Conservation (phyloP, 345 rosid genomes). For the Reutealis trisperma region DNA sequence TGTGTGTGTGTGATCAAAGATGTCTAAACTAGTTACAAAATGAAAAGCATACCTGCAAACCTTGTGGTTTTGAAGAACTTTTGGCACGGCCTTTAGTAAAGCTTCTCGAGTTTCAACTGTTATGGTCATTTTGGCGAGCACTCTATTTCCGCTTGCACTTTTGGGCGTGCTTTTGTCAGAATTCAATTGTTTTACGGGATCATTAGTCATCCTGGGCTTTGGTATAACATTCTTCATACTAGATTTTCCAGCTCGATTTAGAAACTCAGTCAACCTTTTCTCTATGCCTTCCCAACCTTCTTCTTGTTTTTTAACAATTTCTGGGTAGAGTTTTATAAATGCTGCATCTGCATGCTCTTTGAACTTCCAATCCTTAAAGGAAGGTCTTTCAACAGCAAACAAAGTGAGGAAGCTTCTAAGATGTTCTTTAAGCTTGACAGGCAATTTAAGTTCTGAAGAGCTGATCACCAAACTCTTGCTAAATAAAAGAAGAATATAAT, state of each 20-base stretch:
- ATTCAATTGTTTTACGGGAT: slow-evolving; percentile 37
- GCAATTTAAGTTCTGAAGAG: slow-evolving; percentile 24
- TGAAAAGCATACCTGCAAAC: slow-evolving; percentile 71
- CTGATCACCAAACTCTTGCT: slow-evolving; percentile 42
- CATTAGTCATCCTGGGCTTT: slow-evolving; percentile 31
- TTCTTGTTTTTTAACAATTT: slow-evolving; percentile 46
- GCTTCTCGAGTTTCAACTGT: slow-evolving; percentile 64
- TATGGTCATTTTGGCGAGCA: slow-evolving; percentile 39
- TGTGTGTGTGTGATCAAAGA: no score
- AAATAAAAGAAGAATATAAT: slow-evolving; percentile 55
- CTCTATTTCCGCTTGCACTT: slow-evolving; percentile 31
- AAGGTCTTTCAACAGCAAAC: slow-evolving; percentile 52
- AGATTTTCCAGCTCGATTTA: slow-evolving; percentile 31
- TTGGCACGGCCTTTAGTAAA: slow-evolving; percentile 65
- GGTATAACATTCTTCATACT: slow-evolving; percentile 30
- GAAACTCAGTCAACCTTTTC: slow-evolving; percentile 13
- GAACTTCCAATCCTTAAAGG: slow-evolving; percentile 56
- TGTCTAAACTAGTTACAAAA: background rate
- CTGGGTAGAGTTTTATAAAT: slow-evolving; percentile 48
- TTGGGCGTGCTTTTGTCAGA: slow-evolving; percentile 43
- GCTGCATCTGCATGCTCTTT: slow-evolving; percentile 44
- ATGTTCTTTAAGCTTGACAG: slow-evolving; percentile 26
- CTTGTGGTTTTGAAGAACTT: slow-evolving; percentile 69
- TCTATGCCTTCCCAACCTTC: slow-evolving; percentile 35
- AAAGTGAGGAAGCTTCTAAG: slow-evolving; percentile 35